Conservation (phyloP, 495 filamentous ascomycete species). For the Neurospora sp. region DNA sequence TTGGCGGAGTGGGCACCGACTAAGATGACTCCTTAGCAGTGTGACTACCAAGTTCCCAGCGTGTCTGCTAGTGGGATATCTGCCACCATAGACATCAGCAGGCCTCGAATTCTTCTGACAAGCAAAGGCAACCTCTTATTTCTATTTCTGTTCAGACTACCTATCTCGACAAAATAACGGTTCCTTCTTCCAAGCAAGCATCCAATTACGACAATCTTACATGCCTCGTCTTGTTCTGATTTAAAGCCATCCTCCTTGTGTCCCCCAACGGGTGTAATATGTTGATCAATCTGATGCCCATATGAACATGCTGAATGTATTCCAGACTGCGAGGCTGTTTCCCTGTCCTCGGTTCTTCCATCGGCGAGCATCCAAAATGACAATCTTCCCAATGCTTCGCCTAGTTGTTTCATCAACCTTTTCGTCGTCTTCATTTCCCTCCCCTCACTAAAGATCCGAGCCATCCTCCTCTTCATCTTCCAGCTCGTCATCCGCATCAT, state of each 20-base stretch:
- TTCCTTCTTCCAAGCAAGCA: no score
- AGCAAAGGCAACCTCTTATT: background rate
- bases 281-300: background rate
- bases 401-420: background rate
- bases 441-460: background rate
- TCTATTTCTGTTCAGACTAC: background rate
- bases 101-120: background rate
- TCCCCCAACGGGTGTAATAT: no score
- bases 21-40: background rate
- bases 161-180: background rate
- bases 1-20: background rate
- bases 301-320: background rate
- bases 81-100: background rate
- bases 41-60: background rate
- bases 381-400: background rate
- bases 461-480: conserved; percentile 20
- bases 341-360: background rate
- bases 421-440: background rate
- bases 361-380: background rate
- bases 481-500: conserved; percentile 32
- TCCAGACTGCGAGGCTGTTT: background rate
- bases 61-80: background rate
- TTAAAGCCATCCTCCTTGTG: no score
- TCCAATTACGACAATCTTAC: no score
- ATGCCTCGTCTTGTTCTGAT: no score